Conservation (phyloP, 306 rosid genomes). For the Castanopsis chinensis region DNA sequence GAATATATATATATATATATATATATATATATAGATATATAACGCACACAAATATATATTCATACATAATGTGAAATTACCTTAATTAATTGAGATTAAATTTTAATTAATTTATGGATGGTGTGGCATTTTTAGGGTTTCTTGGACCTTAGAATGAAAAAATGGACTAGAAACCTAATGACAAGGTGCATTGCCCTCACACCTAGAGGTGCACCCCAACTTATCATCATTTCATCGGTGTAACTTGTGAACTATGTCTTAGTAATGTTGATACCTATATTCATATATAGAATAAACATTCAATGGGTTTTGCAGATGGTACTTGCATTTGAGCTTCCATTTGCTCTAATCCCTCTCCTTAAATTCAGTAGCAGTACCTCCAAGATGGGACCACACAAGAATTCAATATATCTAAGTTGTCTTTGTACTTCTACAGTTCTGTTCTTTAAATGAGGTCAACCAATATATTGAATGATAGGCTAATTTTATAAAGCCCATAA, state of each 20-base stretch:
- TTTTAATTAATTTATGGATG: neutral
- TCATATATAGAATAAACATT: no score
- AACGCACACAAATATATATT: no score
- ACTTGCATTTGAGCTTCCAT: no score
- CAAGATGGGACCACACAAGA: conserved; percentile 95
- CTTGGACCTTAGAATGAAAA: conserved; percentile 78
- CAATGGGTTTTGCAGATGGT: no score
- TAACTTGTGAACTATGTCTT: neutral
- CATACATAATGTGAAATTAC: no score
- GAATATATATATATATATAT: neutral
- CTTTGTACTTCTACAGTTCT: neutral
- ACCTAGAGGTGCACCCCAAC: conserved; percentile 38
- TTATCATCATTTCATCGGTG: conserved; percentile 79
- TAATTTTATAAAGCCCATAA: no score
- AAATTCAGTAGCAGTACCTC: neutral
- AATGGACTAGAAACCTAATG: conserved; percentile 66
- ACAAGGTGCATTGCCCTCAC: conserved; percentile 35
- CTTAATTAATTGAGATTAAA: neutral
- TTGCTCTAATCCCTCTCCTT: no score
- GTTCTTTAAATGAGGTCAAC: neutral
- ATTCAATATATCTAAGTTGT: conserved; percentile 44
- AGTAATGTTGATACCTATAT: neutral
- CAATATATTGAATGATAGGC: no score
- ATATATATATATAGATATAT: neutral
- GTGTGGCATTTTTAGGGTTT: conserved; percentile 55